phyloP scores from a whole-genome alignment of 768 basidiomycete genomes.

The Clavaria fumosa region DNA sequence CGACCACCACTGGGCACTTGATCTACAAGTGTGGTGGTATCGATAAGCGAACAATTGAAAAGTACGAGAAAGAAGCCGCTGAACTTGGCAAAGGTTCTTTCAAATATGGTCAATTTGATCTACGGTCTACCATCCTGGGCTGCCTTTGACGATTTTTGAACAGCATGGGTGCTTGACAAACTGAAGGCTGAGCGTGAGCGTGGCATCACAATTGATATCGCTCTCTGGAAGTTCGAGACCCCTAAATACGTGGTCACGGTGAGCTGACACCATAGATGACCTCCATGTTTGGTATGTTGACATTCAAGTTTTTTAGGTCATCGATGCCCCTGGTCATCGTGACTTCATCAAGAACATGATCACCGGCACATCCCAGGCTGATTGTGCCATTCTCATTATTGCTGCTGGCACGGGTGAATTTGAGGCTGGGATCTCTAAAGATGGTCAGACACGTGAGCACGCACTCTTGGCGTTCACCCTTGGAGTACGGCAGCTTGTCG shows the following conservation, averaged over 20 bases:
- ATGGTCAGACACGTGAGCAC: constrained; percentile 99
- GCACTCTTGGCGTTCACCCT: constrained; percentile 99
- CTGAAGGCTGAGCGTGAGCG: constrained; percentile 99
- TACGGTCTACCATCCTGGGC: constrained; percentile 12
- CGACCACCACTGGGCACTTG: constrained; percentile 99
- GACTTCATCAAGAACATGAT: constrained; percentile 99
- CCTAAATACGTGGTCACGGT: constrained; percentile 91
- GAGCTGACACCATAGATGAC: constrained; percentile 25
- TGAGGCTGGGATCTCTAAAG: constrained; percentile 99
- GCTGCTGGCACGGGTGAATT: constrained; percentile 99
- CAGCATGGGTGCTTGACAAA: constrained; percentile 99
- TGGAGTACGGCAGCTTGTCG: constrained; percentile 99
- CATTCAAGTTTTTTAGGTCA: constrained; percentile 45
- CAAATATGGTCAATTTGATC: constrained; percentile 66
- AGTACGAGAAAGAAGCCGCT: constrained; percentile 99
- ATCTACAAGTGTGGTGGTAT: constrained; percentile 99
- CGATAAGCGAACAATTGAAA: constrained; percentile 99
- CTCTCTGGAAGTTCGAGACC: constrained; percentile 99
- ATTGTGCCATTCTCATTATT: constrained; percentile 99
- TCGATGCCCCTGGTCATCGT: constrained; percentile 98
- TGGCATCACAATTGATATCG: constrained; percentile 99
- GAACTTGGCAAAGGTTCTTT: constrained; percentile 99
- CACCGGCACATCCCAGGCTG: constrained; percentile 99
- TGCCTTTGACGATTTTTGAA: constrained; percentile 10
- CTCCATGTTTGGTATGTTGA: constrained; percentile 6